phyloP scores from a whole-genome alignment of 139 green algal species.

The Micractinium conductrix region DNA sequence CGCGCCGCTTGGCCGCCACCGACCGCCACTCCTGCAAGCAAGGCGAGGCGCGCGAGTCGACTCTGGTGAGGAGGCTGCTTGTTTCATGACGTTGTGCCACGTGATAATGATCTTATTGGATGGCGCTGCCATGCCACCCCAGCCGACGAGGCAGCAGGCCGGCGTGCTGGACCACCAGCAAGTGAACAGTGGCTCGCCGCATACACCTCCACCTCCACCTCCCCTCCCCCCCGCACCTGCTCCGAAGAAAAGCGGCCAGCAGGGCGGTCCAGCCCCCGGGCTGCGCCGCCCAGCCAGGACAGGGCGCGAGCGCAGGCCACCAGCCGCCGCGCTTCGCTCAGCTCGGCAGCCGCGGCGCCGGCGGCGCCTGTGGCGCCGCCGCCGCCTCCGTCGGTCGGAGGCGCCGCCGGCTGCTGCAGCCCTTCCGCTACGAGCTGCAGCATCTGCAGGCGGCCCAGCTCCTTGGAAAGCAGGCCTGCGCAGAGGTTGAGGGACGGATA shows the following conservation, averaged over 20 bases:
- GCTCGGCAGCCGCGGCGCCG: conserved; percentile 17
- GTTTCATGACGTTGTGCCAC: too few relatives aligned
- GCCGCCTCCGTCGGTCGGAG: not conserved
- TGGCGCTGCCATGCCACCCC: too few relatives aligned
- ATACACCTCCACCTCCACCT: too few relatives aligned
- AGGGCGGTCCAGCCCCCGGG: not conserved
- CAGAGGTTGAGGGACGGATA: too few relatives aligned
- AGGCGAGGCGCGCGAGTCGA: too few relatives aligned
- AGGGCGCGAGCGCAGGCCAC: conserved; percentile 48
- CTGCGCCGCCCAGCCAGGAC: conserved; percentile 44
- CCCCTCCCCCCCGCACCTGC: too few relatives aligned
- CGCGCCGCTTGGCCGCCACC: conserved; percentile 35
- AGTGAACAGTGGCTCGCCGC: too few relatives aligned
- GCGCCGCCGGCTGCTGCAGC: conserved; percentile 19
- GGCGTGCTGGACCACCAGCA: too few relatives aligned
- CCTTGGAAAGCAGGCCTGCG: conserved; percentile 27
- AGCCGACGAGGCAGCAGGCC: too few relatives aligned
- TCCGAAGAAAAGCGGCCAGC: conserved; percentile 53
- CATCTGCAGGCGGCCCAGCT: conserved; percentile 40
- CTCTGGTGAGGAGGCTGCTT: too few relatives aligned
- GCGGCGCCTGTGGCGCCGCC: not conserved
- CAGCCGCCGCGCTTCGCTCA: conserved; percentile 45
- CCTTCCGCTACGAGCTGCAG: conserved; percentile 46
- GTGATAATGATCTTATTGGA: too few relatives aligned
- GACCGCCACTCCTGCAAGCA: conserved; percentile 63